phyloP scores from a whole-genome alignment of 768 basidiomycete genomes.

The Leucogyrophana mollusca region DNA sequence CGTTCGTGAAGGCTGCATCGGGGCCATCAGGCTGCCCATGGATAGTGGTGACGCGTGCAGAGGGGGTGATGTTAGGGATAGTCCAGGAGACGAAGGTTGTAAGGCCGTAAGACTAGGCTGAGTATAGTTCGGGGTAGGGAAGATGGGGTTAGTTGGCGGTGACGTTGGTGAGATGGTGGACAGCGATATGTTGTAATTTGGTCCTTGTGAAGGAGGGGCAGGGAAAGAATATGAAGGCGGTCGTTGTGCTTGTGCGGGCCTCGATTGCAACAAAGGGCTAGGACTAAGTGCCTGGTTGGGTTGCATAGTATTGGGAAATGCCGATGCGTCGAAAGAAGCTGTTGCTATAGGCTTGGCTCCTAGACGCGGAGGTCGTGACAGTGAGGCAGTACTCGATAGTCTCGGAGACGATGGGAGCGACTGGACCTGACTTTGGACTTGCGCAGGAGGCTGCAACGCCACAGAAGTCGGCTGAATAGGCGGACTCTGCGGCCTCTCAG shows the following conservation, averaged over 20 bases:
- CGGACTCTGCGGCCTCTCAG: constrained; percentile 18
- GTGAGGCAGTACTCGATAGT: constrained; percentile 26
- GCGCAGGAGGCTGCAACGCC: constrained; percentile 6
- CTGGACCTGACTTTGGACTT: constrained; percentile 22
- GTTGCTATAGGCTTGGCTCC: constrained; percentile 37
- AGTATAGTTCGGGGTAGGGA: constrained; percentile 12
- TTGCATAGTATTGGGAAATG: constrained; percentile 24
- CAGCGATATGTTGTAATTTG: constrained; percentile 60
- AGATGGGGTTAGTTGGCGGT: constrained; percentile 9
- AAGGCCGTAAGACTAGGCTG: constrained; percentile 15
- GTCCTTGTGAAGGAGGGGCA: constrained; percentile 29
- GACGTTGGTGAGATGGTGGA: constrained; percentile 26
- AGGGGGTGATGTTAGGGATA: constrained; percentile 29
- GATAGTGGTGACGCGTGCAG: constrained; percentile 27
- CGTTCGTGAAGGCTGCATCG: constrained; percentile 50
- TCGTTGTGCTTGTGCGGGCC: constrained; percentile 5
- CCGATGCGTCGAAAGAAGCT: constrained; percentile 31
- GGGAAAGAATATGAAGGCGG: constrained; percentile 8
- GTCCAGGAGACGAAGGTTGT: constrained; percentile 16
- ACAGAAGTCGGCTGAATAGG: constrained; percentile 15
- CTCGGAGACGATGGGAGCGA: constrained; percentile 41
- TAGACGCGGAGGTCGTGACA: constrained; percentile 37
- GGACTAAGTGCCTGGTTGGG: constrained; percentile 16
- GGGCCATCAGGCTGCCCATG: constrained; percentile 57
- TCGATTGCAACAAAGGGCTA: constrained; percentile 20